Conservation (phyloP, 2,329 filamentous ascomycete species). For the Ilyonectria robusta region DNA sequence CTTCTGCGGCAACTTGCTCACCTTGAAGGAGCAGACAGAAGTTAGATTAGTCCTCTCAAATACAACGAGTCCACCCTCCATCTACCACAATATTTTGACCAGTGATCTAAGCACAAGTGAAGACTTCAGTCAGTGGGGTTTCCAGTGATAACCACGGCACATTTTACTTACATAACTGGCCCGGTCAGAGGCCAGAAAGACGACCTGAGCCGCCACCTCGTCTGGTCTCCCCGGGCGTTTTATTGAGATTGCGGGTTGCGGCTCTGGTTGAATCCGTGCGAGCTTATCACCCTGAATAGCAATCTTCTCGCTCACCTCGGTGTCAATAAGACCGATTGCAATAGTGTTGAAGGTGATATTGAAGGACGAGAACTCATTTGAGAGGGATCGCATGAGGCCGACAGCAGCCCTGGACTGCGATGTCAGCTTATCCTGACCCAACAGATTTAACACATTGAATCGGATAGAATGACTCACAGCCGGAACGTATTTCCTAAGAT, state of each 20-base stretch:
- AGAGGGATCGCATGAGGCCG: conserved; percentile 16
- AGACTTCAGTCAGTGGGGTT: background rate
- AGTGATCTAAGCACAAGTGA: conserved; percentile 2
- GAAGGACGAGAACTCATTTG: conserved; percentile 13
- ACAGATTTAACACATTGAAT: too few species aligned
- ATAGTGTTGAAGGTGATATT: conserved; percentile 17
- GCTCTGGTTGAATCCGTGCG: background rate
- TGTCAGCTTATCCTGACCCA: background rate
- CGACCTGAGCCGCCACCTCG: conserved; percentile 11
- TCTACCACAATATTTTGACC: conserved; percentile 16
- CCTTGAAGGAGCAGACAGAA: too few species aligned
- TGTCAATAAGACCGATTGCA: conserved; percentile 16
- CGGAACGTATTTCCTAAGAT: conserved; percentile 19
- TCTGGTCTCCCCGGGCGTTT: conserved; percentile 12
- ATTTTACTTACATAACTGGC: conserved; percentile 6
- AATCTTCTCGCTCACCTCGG: conserved; percentile 10
- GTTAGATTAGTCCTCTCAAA: conserved; percentile 9
- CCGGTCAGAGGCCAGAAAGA: conserved; percentile 11
- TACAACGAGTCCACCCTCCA: conserved; percentile 16
- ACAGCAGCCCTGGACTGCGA: conserved; percentile 2
- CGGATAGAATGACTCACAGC: background rate
- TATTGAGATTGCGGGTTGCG: conserved; percentile 13
- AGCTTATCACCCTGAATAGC: background rate
- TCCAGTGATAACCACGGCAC: background rate
- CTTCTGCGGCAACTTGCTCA: too few species aligned